Evolutionary conservation across 2,329 filamentous ascomycete genomes (phyloP).

Genomic region (Ophiostoma sp.): DNA sequence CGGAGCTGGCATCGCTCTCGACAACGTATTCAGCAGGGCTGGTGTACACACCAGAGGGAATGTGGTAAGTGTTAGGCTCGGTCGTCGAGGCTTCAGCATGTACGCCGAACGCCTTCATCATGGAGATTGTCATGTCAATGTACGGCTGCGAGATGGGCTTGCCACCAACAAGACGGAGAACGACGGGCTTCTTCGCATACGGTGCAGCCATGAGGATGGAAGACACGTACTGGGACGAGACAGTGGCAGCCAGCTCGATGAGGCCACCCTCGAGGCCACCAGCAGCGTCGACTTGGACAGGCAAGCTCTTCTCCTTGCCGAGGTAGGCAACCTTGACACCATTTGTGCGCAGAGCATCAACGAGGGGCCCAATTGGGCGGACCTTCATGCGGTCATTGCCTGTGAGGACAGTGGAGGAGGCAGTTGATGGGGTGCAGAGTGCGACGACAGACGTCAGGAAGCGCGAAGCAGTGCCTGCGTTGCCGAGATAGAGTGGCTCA

Average conservation of each 20-base stretch:
- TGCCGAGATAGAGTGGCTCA: constrained; percentile 82
- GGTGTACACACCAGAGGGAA: constrained; percentile 74
- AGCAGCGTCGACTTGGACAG: constrained; percentile 73
- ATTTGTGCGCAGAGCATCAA: constrained; percentile 81
- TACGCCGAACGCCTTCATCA: constrained; percentile 93
- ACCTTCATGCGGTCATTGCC: constrained; percentile 96
- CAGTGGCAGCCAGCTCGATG: constrained; percentile 87
- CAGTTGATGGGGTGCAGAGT: constrained; percentile 63
- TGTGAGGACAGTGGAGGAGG: constrained; percentile 71
- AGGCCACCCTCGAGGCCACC: constrained; percentile 78
- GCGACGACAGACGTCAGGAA: constrained; percentile 91
- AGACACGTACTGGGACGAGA: constrained; percentile 98
- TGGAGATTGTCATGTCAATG: constrained; percentile 97
- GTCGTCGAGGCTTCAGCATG: constrained; percentile 67
- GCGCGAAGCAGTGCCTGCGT: constrained; percentile 90
- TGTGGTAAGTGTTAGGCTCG: constrained; percentile 87
- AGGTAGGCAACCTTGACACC: constrained; percentile 84
- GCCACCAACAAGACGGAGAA: constrained; percentile 82
- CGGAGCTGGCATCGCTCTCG: constrained; percentile 95
- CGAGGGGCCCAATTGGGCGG: constrained; percentile 84
- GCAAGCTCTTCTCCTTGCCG: constrained; percentile 76
- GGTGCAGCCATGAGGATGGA: constrained; percentile 95
- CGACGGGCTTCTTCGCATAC: constrained; percentile 91
- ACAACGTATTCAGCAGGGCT: constrained; percentile 84
- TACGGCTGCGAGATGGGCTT: constrained; percentile 96